Evolutionary conservation across 805 yeast species (phyloP).

Genomic region (Saccharomycopsis vini): DNA sequence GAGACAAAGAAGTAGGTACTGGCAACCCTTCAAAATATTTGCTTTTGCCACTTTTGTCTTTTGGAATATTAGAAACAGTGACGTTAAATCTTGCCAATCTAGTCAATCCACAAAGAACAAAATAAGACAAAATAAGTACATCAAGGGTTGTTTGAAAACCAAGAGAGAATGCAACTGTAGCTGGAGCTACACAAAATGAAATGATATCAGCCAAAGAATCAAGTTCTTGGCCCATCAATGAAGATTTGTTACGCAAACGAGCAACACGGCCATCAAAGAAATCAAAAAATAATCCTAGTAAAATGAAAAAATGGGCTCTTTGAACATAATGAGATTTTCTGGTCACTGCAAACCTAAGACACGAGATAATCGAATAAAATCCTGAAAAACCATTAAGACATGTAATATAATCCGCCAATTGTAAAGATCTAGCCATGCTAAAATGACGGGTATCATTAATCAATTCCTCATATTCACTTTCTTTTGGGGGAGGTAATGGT

Average conservation of each 20-base stretch:
- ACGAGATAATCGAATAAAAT: constrained; percentile 79
- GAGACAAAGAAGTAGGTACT: constrained; percentile 74
- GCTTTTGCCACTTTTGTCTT: constrained; percentile 78
- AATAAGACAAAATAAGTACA: constrained; percentile 63
- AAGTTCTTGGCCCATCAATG: constrained; percentile 94
- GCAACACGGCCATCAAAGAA: constrained; percentile 97
- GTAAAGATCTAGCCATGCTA: constrained; percentile 76
- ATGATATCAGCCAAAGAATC: constrained; percentile 94
- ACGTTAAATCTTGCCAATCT: constrained; percentile 94
- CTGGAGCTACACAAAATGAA: constrained; percentile 94
- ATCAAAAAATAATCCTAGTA: constrained; percentile 90
- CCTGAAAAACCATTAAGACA: constrained; percentile 91
- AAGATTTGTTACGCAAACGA: constrained; percentile 81
- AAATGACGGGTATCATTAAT: constrained; percentile 80
- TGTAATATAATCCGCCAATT: constrained; percentile 94
- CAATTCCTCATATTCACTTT: constrained; percentile 67
- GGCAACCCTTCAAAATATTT: constrained; percentile 95
- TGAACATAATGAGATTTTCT: constrained; percentile 62
- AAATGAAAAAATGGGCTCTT: constrained; percentile 81
- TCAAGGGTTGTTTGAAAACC: constrained; percentile 85
- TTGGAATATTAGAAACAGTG: constrained; percentile 86
- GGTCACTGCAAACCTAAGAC: constrained; percentile 71
- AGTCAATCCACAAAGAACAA: constrained; percentile 88
- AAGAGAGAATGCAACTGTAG: constrained; percentile 81
- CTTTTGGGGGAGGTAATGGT: constrained; percentile 69